phyloP scores from a whole-genome alignment of 257 asterid genomes.

The Gentiana dahurica region DNA sequence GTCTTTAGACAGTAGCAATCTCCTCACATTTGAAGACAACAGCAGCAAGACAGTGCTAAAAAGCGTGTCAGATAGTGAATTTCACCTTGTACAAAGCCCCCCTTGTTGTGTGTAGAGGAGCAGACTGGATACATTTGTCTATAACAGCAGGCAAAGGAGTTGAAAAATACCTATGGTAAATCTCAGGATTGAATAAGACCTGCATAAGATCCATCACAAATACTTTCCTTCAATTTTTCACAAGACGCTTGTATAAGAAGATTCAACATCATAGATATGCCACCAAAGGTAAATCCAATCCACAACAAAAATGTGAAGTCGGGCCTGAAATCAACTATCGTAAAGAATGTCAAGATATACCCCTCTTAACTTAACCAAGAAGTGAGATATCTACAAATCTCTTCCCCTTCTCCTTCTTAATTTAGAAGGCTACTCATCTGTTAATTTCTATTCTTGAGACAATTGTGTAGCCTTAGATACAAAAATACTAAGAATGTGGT shows the following conservation, averaged over 20 bases:
- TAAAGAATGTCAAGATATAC: too few species aligned
- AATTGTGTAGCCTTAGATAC: too few species aligned
- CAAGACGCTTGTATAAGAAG: neutral
- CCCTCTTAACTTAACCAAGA: too few species aligned
- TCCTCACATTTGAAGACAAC: neutral
- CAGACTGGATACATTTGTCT: constrained; percentile 93
- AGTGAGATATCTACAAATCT: too few species aligned
- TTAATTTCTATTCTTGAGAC: too few species aligned
- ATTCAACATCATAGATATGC: neutral
- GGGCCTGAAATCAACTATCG: too few species aligned
- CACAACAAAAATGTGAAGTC: neutral
- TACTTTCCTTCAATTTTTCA: neutral
- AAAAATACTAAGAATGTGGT: too few species aligned
- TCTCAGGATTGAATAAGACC: constrained; percentile 96
- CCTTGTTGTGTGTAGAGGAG: constrained; percentile 97
- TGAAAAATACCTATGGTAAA: constrained; percentile 52
- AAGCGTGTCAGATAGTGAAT: constrained; percentile 8
- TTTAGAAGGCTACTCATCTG: too few species aligned
- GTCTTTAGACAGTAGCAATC: neutral
- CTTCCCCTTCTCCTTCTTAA: too few species aligned
- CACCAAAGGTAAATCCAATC: neutral
- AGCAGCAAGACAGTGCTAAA: constrained; percentile 5
- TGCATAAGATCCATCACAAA: constrained; percentile 15
- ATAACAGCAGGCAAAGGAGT: constrained; percentile 81
- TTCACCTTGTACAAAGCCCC: constrained; percentile 90